A percentile compares a stretch with the other conserved stretches of the same genome.
These are phyloP conservation scores for Taiozyma onychis DNA, from an alignment of 1,139 yeast species.

Conservation along the genomic window DNA sequence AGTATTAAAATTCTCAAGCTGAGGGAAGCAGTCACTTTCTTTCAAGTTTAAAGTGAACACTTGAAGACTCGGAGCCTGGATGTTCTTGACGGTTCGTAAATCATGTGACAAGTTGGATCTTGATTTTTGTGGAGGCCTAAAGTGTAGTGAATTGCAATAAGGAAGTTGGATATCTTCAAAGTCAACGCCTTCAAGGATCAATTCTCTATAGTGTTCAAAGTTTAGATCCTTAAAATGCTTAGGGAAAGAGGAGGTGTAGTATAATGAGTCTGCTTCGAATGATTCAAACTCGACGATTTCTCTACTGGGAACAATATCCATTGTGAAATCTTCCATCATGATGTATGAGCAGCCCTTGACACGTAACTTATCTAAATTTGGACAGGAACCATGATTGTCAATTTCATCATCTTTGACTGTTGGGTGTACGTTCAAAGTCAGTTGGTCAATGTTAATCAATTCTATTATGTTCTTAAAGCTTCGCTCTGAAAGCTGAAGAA, in stretches of 20 bases:
- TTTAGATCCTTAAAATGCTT: not conserved
- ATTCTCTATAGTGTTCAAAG: not conserved
- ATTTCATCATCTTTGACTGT: not conserved
- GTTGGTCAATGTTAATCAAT: not conserved
- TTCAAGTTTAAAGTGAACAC: not conserved
- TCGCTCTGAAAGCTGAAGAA: not conserved
- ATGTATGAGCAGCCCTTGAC: not conserved
- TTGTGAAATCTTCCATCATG: not conserved
- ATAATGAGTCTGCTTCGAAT: not conserved
- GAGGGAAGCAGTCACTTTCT: not conserved
- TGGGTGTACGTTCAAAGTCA: not conserved
- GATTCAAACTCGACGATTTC: not conserved
- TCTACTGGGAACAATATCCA: not conserved
- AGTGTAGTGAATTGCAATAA: no score
- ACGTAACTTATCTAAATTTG: not conserved
- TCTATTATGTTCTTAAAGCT: not conserved
- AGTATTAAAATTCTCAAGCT: not conserved
- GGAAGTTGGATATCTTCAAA: not conserved
- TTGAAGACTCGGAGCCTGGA: not conserved
- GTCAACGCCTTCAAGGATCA: not conserved
- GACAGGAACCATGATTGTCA: no score
- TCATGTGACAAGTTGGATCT: not conserved
- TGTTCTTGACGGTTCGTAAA: not conserved
- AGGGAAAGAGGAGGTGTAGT: not conserved
- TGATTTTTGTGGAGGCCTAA: not conserved